Base-by-base conservation (phyloP, 2,329 filamentous ascomycete species). In the Remersonia thermophila region DNA sequence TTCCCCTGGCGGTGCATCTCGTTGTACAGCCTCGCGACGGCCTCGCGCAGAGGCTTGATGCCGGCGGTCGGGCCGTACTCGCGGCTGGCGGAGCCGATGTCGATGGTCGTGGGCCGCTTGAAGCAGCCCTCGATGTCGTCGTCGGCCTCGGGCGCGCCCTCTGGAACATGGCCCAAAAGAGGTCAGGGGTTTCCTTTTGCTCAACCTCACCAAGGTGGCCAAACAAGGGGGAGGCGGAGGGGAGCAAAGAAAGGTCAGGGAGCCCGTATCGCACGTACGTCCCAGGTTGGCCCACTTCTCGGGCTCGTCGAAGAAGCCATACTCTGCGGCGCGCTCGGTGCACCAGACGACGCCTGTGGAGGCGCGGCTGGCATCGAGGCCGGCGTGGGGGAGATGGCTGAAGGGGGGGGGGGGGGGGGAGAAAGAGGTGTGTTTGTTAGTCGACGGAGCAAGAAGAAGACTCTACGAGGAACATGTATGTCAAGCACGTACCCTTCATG, bases 301-400 rank as follows among this genome's bases (percentile, higher is more conserved):
- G 9, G 85, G 87, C 47, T 87, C 70, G 3, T 95, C 87, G 34
- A 76, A 65, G 64, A 81, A 95, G 50, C 89, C 89, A 62, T 89
- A 83, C 61, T 95, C 86, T 56, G 77, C 74, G 37, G 87, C 87
- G 49, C 84, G 80, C 62, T 91, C 83, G 3, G 80, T 85, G 47
- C 80, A 86, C 89, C 89, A 95, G 45, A 95, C 83, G 3, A 95
- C 89, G 60, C 89, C 89, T 11, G 89, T 96, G 12, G 83, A 93
- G 30, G 85, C 82, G 58, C 86, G 77, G 42, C 77, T 82, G 37
- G 85, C 81, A 54, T 95, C 87, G 47, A 95, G 79, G 50, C 87
- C 89, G 41, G 87, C 85, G 58, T 95, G 87, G 32, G 84, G 80
- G 55, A 83, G 78, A 63, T 93, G 86, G 40, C 49, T 51, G 20